Evolutionary conservation across 805 yeast species (phyloP), one percentile per base, ranked within the genome.

Genomic region (Candida boleticola): DNA sequence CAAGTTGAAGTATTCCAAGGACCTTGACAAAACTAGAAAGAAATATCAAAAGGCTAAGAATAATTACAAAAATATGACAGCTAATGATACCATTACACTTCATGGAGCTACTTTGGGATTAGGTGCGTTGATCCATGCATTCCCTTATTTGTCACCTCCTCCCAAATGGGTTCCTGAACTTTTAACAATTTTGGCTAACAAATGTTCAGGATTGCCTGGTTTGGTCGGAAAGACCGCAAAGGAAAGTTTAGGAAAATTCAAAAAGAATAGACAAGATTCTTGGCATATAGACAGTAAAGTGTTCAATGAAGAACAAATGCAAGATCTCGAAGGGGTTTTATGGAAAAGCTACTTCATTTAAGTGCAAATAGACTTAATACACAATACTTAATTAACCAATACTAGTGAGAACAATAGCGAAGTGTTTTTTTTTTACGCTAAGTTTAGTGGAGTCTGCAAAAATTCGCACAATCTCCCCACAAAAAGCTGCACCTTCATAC

Each of bases 271-370:
- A 50, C 95, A 90, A 44, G 99, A 92, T 54, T 89, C 97, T 0
- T 92, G 99, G 99, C 95, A 87, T 54, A 78, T 89, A 45, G 99
- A 92, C 58, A 76, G 85, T 46, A 73, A 73, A 50, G 79, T 76
- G 11, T 93, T 92, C 60, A 79, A 82, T 6, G 79, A 75, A 37
- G 87, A 83, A 3, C 95, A 92, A 61, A 69, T 89, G 39, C 93
- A 89, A 56, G 96, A 89, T 58, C 66, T 92, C 35, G 99, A 92
- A 60, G 99, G 99, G 32, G 97, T 92, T 3, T 64, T 90, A 21
- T 85, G 96, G 86, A 85, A 86, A 60, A 87, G 95, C 58, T 92
- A 93, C 58, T 90, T 89, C 61, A 89, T 92, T 6, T 89, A 67
- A 46, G n/a, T n/a, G n/a, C n/a, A n/a, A n/a, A n/a, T n/a, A n/a